Base-by-base conservation (phyloP, 768 basidiomycete species). In the Lactarius hatsudake region DNA sequence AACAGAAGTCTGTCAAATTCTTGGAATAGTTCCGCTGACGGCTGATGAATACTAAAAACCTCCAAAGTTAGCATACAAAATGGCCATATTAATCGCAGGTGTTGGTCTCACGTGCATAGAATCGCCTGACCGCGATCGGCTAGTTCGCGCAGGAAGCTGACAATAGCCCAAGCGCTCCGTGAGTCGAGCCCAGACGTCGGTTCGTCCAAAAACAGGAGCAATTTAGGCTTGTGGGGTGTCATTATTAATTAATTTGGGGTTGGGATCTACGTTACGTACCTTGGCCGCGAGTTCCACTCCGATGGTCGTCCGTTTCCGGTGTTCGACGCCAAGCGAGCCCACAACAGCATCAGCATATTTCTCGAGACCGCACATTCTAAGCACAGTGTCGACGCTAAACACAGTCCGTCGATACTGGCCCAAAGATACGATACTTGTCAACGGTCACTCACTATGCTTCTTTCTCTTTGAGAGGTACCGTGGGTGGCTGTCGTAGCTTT, bases 221-320 rank as follows among this genome's bases (percentile, higher is more conserved):
- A 79, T 74, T 86, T 85, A 1, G 93, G 94, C 87, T 87, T 59
- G 30, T 2, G 32, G 28, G 23, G 43, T 18, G 43, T 40, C 34
- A 53, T 4, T 17, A 58, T 28, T 1, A 48, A 38, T 15, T 28
- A 15, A 0, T 26, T 10, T 36, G 12, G 2, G 13, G 17, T 5
- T 2, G 3, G 48, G 5, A 10, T 18, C 32, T 1, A 5, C 26
- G 26, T 5, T 9, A 56, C 61, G 8, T 70, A 77, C 74, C 75
- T 93, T 94, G 6, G 93, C 91, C 55, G 92, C 93, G 15, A 96
- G 80, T 74, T 94, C 93, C 43, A 94, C 93, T 30, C 85, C 93
- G 66, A 95, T 95, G 0, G 93, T 95, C 0, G 91, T 87, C 9
- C 93, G 83, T 77, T 94, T 96, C 59, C 86, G 82, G 68, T 88